Evolutionary conservation across 345 rosid species (phyloP).

Genomic region (Dipteronia sinensis): DNA sequence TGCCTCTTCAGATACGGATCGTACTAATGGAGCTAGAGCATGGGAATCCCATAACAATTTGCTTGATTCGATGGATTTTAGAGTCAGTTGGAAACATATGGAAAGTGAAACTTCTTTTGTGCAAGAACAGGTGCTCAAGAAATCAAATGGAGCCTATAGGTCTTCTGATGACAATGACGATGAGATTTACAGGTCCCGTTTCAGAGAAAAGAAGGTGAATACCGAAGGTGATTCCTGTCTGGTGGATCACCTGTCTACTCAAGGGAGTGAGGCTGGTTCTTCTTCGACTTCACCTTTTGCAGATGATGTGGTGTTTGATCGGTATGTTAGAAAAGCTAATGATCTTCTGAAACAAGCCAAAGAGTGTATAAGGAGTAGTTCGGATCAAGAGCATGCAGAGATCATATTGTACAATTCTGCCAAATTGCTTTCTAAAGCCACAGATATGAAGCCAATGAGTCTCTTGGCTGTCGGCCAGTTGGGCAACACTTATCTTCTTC

Average conservation of each 20-base stretch:
- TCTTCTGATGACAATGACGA: slow-evolving; percentile 34
- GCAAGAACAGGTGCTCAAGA: slow-evolving; percentile 32
- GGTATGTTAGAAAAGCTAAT: slow-evolving; percentile 57
- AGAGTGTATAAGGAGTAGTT: slow-evolving; percentile 35
- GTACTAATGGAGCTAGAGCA: slow-evolving; percentile 25
- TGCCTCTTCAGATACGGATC: slow-evolving; percentile 28
- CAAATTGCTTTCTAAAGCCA: slow-evolving; percentile 51
- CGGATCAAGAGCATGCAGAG: slow-evolving; percentile 49
- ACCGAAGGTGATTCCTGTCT: slow-evolving; percentile 26
- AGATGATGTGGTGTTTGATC: slow-evolving; percentile 52
- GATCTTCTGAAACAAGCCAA: slow-evolving; percentile 55
- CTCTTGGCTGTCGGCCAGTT: slow-evolving; percentile 69
- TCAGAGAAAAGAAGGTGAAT: slow-evolving; percentile 25
- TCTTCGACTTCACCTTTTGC: slow-evolving; percentile 43
- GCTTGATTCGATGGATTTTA: slow-evolving; percentile 40
- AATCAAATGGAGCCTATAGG: slow-evolving; percentile 35
- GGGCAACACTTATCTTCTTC: slow-evolving; percentile 75
- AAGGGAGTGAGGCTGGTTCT: slow-evolving; percentile 27
- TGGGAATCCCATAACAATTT: slow-evolving; percentile 36
- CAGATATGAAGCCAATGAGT: slow-evolving; percentile 65
- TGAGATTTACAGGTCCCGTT: slow-evolving; percentile 28
- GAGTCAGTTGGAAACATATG: slow-evolving; percentile 31
- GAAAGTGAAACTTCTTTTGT: slow-evolving; percentile 46
- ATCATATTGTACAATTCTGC: slow-evolving; percentile 48
- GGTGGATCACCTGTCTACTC: slow-evolving; percentile 18